Conservation (phyloP, 2,329 filamentous ascomycete genomes). For the Dryadomyces sulphureus region DNA sequence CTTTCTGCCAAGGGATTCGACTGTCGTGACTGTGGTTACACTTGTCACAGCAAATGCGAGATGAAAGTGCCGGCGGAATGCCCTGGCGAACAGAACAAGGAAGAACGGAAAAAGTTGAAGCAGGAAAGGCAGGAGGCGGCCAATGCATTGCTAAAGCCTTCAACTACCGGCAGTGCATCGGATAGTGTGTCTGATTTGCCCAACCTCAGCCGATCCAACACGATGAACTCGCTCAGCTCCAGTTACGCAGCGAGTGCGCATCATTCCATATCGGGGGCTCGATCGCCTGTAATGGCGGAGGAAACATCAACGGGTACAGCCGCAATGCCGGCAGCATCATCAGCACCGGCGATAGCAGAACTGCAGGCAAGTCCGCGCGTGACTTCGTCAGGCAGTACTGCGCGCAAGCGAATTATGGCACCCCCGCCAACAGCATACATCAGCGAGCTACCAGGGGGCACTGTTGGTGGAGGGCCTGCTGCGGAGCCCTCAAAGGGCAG, state of each 20-base stretch:
- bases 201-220: conserved; percentile 63
- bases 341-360: conserved; percentile 13
- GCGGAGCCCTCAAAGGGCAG: conserved; percentile 52
- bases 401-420: conserved; percentile 60
- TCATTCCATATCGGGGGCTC: conserved; percentile 54
- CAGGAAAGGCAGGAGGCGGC: conserved; percentile 68
- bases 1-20: conserved; percentile 92
- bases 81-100: conserved; percentile 83
- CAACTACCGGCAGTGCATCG: conserved; percentile 11
- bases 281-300: conserved; percentile 24
- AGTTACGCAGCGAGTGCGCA: conserved; percentile 71
- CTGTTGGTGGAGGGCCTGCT: conserved; percentile 25
- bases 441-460: conserved; percentile 44
- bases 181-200: conserved; percentile 48
- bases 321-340: too few relatives aligned
- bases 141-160: conserved; percentile 39
- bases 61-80: conserved; percentile 97
- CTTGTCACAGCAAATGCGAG: conserved; percentile 96
- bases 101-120: conserved; percentile 91
- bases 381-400: conserved; percentile 16
- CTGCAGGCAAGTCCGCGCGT: conserved; percentile 20
- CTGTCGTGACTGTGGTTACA: conserved; percentile 92
- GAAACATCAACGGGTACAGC: conserved; percentile 30
- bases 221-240: conserved; percentile 79
- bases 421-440: conserved; percentile 76